Conservation (phyloP, 495 filamentous ascomycete genomes). For the Neurospora sp. region DNA sequence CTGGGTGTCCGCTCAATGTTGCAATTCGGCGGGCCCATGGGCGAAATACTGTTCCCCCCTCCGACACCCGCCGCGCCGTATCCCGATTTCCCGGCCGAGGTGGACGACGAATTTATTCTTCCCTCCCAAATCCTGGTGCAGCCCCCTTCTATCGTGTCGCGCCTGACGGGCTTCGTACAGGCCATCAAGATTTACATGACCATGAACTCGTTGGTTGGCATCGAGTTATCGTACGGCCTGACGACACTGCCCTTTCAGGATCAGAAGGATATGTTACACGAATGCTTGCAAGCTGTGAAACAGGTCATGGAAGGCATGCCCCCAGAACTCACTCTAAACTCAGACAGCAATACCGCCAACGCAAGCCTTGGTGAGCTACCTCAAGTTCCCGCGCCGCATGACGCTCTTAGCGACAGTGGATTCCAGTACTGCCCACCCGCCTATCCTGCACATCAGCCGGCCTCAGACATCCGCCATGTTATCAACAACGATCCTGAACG, state of each 20-base stretch:
- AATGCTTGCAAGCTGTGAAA: constrained; percentile 52
- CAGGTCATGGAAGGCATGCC: constrained; percentile 50
- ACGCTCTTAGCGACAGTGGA: neutral
- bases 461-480: constrained; percentile 28
- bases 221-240: constrained; percentile 66
- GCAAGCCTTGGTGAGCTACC: neutral
- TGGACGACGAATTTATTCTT: constrained; percentile 71
- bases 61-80: constrained; percentile 64
- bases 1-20: constrained; percentile 55
- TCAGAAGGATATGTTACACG: constrained; percentile 53
- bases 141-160: constrained; percentile 49
- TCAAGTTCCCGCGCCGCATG: constrained; percentile 5
- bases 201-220: constrained; percentile 55
- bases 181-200: constrained; percentile 62
- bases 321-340: constrained; percentile 45
- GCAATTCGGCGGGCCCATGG: constrained; percentile 58
- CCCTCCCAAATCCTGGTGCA: constrained; percentile 52
- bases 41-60: constrained; percentile 56
- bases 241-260: constrained; percentile 60
- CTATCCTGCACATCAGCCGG: constrained; percentile 20
- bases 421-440: constrained; percentile 29
- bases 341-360: constrained; percentile 13
- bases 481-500: constrained; percentile 26
- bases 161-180: constrained; percentile 66
- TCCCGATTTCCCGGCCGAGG: constrained; percentile 67